Evolutionary conservation across 192 early-diverging fungal genomes (phyloP).

Genomic region (Lunasporangiospora selenospora): DNA sequence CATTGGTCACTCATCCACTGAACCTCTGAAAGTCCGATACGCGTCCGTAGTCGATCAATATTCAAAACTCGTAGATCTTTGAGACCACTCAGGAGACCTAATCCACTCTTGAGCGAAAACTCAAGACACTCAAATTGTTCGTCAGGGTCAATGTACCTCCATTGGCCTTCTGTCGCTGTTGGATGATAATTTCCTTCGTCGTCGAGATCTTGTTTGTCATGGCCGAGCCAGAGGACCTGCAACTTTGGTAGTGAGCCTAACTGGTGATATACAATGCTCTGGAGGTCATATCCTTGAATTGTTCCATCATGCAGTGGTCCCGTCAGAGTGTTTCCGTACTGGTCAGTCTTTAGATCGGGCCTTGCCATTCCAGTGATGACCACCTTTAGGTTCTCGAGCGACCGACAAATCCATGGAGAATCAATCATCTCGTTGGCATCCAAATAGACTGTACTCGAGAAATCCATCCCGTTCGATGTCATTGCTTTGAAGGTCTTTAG

Average conservation of each 20-base stretch:
- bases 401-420: conserved; percentile 25
- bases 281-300: conserved; percentile 11
- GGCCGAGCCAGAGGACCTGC: conserved; percentile 27
- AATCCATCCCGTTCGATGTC: conserved; percentile 25
- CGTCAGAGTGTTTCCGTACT: conserved; percentile 10
- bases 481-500: conserved; percentile 17
- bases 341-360: conserved; percentile 23
- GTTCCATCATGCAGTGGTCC: conserved; percentile 32
- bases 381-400: conserved; percentile 20
- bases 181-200: conserved; percentile 39
- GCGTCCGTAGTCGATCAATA: conserved; percentile 27
- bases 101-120: conserved; percentile 28
- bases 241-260: conserved; percentile 10
- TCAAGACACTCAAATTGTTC: conserved; percentile 39
- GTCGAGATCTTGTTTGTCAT: conserved; percentile 38
- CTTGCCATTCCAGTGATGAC: conserved; percentile 31
- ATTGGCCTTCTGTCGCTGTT: conserved; percentile 21
- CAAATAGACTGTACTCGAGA: conserved; percentile 35
- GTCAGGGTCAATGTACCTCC: conserved; percentile 35
- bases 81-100: conserved; percentile 12
- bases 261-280: conserved; percentile 20
- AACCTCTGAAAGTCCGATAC: conserved; percentile 25
- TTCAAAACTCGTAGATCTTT: conserved; percentile 21
- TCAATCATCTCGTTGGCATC: conserved; percentile 34
- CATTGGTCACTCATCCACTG: conserved; percentile 39